Conservation (phyloP, 2,329 filamentous ascomycete genomes). For the Hirsutella thompsonii region DNA sequence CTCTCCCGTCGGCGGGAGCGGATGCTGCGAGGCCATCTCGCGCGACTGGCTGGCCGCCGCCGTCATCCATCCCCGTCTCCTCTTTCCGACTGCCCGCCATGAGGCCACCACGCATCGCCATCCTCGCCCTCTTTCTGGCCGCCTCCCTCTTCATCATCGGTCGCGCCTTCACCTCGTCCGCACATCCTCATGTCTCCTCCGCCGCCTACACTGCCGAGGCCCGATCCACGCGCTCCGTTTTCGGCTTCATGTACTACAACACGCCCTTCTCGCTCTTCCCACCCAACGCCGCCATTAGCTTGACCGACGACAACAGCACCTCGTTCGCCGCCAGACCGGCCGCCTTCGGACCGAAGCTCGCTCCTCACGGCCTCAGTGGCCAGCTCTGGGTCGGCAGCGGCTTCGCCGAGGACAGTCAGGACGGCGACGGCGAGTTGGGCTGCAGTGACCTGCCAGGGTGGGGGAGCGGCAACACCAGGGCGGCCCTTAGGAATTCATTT, state of each 20-base stretch:
- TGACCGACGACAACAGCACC: slow-evolving; percentile 96
- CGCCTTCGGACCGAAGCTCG: slow-evolving; percentile 76
- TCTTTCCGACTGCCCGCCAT: slow-evolving; percentile 21
- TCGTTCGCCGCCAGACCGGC: slow-evolving; percentile 90
- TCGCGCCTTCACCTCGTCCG: slow-evolving; percentile 33
- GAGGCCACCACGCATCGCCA: slow-evolving; percentile 40
- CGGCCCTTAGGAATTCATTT: slow-evolving; percentile 25
- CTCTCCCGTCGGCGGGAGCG: neutral
- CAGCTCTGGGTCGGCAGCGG: slow-evolving; percentile 89
- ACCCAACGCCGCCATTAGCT: slow-evolving; percentile 86
- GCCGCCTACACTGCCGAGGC: slow-evolving; percentile 11
- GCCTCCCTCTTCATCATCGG: slow-evolving; percentile 42
- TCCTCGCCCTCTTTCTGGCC: slow-evolving; percentile 39
- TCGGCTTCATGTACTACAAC: slow-evolving; percentile 53
- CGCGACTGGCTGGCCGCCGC: slow-evolving; percentile 4
- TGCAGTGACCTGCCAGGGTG: slow-evolving; percentile 92
- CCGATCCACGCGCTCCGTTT: slow-evolving; percentile 14
- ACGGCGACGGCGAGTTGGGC: slow-evolving; percentile 72
- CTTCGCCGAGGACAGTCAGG: slow-evolving; percentile 67
- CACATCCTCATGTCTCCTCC: slow-evolving; percentile 11
- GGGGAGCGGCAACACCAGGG: slow-evolving; percentile 47
- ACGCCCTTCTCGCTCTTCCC: slow-evolving; percentile 81
- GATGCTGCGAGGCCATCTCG: slow-evolving; percentile 2
- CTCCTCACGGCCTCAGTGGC: slow-evolving; percentile 65
- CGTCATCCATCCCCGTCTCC: slow-evolving; percentile 1